Conservation (phyloP, 805 yeast genomes). For the Ogataea minuta region DNA sequence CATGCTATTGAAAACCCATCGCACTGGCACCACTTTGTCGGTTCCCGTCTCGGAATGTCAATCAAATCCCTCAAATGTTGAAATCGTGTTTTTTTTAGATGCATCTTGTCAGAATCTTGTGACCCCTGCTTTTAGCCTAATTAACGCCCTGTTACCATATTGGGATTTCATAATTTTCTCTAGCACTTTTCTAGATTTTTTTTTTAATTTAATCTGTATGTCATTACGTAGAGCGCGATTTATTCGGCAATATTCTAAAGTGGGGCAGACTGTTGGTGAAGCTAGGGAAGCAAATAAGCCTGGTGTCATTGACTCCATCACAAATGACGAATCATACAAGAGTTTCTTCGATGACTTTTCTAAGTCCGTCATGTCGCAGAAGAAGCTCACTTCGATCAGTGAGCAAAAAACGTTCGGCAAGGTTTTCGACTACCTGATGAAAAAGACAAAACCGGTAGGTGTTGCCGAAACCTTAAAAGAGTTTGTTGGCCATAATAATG, state of each 20-base stretch:
- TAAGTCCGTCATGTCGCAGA: slow-evolving; percentile 17
- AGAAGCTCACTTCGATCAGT: slow-evolving; percentile 29
- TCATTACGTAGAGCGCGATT: slow-evolving; percentile 3
- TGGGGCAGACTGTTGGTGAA: slow-evolving; percentile 8
- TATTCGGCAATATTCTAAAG: slow-evolving; percentile 5
- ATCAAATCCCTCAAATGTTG: too few relatives aligned
- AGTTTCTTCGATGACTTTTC: slow-evolving; percentile 29
- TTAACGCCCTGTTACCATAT: too few relatives aligned
- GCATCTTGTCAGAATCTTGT: too few relatives aligned
- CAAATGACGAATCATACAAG: slow-evolving; percentile 24
- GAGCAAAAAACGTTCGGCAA: slow-evolving; percentile 34
- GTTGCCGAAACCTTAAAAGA: slow-evolving; percentile 27
- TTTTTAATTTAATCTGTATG: neutral
- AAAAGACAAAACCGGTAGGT: slow-evolving; percentile 22
- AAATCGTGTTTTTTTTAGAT: too few relatives aligned
- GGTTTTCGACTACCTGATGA: slow-evolving; percentile 30
- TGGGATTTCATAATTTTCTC: neutral
- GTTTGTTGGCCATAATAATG: slow-evolving; percentile 21
- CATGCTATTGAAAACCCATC: too few relatives aligned
- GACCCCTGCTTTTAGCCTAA: too few relatives aligned
- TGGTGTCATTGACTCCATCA: slow-evolving; percentile 10
- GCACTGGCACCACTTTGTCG: too few relatives aligned
- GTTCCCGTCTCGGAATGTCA: too few relatives aligned
- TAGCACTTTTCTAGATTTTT: neutral
- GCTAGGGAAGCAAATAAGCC: slow-evolving; percentile 7